phyloP scores from a whole-genome alignment of 371 early-diverging fungal genomes.

The Mortierella sp. region DNA sequence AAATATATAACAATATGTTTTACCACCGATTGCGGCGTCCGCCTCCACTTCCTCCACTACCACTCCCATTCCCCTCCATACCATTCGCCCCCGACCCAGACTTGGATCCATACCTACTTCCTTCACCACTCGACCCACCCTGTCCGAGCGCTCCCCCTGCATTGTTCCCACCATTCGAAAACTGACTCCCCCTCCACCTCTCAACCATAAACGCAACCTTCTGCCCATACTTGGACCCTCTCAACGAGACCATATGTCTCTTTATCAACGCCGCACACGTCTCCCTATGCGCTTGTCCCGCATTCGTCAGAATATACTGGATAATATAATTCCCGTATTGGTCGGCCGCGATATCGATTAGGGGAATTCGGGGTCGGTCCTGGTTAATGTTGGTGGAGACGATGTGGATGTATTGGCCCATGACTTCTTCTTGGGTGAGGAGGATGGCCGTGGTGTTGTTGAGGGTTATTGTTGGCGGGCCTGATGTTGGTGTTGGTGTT shows the following conservation, averaged over 20 bases:
- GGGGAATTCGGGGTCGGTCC: slow-evolving; percentile 62
- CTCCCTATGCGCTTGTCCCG: slow-evolving; percentile 72
- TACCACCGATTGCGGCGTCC: slow-evolving; percentile 33
- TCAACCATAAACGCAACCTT: slow-evolving; percentile 86
- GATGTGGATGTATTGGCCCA: slow-evolving; percentile 49
- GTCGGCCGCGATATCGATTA: slow-evolving; percentile 74
- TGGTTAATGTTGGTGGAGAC: slow-evolving; percentile 32
- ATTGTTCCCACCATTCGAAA: slow-evolving; percentile 3
- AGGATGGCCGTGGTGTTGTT: slow-evolving; percentile 36
- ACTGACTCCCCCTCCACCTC: slow-evolving; percentile 40
- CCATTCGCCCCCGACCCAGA: slow-evolving; percentile 27
- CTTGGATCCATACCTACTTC: slow-evolving; percentile 27
- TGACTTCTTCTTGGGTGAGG: slow-evolving; percentile 49
- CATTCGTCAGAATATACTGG: slow-evolving; percentile 78
- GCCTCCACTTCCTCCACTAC: slow-evolving; percentile 8
- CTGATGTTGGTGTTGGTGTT: not conserved
- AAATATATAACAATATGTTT: slow-evolving; percentile 6
- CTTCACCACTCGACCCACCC: not conserved
- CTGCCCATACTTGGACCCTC: slow-evolving; percentile 85
- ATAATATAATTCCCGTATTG: slow-evolving; percentile 82
- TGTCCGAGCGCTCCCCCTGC: not conserved
- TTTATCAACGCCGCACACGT: slow-evolving; percentile 73
- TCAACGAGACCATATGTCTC: slow-evolving; percentile 78
- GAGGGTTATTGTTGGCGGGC: slow-evolving; percentile 25
- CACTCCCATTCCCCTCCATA: slow-evolving; percentile 11